A percentile compares a stretch with the other conserved stretches of the same genome.
Conservation (phyloP, 2,329 filamentous ascomycete genomes). For the Trichoderma sp. region DNA sequence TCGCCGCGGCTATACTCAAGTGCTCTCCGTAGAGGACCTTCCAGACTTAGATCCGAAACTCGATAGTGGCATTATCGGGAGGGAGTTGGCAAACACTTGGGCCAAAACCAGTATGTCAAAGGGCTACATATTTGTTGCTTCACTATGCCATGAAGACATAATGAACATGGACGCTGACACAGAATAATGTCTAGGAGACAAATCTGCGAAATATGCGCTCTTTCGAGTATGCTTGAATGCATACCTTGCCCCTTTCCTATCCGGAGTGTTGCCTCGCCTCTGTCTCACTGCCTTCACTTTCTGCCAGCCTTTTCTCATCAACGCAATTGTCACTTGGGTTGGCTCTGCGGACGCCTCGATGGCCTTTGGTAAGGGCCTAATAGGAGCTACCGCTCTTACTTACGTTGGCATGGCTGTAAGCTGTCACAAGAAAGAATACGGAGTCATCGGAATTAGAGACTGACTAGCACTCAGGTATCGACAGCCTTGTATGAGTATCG, state of each 20-base stretch:
- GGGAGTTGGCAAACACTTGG: neutral
- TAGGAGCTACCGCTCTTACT: neutral
- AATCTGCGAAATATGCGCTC: neutral
- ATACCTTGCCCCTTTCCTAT: neutral
- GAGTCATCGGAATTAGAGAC: neutral
- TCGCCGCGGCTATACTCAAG: neutral
- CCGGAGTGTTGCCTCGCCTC: neutral
- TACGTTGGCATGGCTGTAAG: neutral
- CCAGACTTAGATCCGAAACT: neutral
- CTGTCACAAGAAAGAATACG: neutral
- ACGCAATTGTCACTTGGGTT: neutral
- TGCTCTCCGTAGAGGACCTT: neutral
- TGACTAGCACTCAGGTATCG: neutral
- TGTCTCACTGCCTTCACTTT: neutral
- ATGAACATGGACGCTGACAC: neutral
- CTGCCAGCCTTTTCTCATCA: neutral
- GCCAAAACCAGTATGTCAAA: neutral
- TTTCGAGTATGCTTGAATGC: neutral
- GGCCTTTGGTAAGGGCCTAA: neutral
- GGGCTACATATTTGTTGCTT: neutral
- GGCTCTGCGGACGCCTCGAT: neutral
- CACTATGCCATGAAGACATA: neutral
- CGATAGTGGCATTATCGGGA: neutral
- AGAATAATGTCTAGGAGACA: neutral
- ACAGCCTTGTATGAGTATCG: neutral